Conservation (phyloP, 768 basidiomycete species). For the Auricularia sp. region DNA sequence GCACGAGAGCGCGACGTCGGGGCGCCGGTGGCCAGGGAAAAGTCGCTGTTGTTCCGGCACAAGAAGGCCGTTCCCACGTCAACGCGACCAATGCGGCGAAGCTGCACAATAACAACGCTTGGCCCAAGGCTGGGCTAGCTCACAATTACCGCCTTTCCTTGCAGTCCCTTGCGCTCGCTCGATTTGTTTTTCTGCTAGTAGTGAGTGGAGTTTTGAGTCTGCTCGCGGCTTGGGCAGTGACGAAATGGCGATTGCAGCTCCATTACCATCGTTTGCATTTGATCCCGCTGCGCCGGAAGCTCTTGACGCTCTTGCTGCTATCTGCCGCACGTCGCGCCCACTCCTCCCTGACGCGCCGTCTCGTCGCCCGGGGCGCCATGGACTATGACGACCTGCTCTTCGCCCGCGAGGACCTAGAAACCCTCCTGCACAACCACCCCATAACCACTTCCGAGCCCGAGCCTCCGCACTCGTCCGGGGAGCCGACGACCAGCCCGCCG, state of each 20-base stretch:
- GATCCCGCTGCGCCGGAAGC: background rate
- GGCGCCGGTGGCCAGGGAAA: no score
- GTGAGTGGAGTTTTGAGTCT: no score
- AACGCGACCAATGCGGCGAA: background rate
- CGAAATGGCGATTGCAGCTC: no score
- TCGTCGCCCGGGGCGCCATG: background rate
- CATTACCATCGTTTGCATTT: no score
- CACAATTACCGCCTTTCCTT: background rate
- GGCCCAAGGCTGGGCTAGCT: background rate
- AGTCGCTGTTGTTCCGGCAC: background rate
- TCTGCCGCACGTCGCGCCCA: background rate
- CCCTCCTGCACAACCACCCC: background rate
- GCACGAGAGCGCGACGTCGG: no score
- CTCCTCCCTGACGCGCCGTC: background rate
- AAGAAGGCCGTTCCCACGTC: background rate
- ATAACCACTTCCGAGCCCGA: background rate
- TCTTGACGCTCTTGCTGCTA: background rate
- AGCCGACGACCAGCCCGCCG: background rate
- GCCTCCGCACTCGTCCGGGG: background rate
- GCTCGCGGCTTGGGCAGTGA: no score
- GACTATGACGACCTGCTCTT: background rate
- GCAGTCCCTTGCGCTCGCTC: no score
- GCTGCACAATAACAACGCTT: background rate
- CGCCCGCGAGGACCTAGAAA: background rate
- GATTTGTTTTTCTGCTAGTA: no score